Percentiles rank a stretch among this genome's conserved stretches.
These are phyloP conservation scores for Ophiostoma sp. DNA, from an alignment of 2,329 filamentous ascomycete species.

Conservation along the genomic window DNA sequence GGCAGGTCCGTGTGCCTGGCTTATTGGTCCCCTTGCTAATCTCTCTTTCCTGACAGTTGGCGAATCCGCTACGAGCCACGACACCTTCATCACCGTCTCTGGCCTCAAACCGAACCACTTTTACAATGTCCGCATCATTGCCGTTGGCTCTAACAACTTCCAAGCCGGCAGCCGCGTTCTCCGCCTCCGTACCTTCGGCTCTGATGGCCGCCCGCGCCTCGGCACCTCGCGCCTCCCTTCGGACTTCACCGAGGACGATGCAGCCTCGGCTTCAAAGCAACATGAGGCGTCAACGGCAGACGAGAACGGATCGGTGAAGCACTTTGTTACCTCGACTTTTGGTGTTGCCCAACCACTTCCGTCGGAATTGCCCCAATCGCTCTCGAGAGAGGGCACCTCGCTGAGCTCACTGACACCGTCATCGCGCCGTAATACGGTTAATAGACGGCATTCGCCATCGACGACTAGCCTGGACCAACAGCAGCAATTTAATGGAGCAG, in stretches of 20 bases:
- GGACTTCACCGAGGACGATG: slow-evolving; percentile 56
- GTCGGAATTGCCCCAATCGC: slow-evolving; percentile 42
- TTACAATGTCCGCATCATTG: slow-evolving; percentile 91
- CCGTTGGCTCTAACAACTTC: slow-evolving; percentile 88
- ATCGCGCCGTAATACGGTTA: slow-evolving; percentile 66
- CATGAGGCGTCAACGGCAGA: slow-evolving; percentile 49
- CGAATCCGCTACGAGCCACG: slow-evolving; percentile 72
- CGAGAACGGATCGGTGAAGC: slow-evolving; percentile 44
- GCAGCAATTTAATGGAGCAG: slow-evolving; percentile 27
- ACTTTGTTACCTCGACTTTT: slow-evolving; percentile 28
- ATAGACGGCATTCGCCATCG: slow-evolving; percentile 73
- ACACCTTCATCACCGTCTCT: slow-evolving; percentile 88
- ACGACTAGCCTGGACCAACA: slow-evolving; percentile 57
- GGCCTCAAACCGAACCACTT: slow-evolving; percentile 83
- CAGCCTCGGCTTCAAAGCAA: slow-evolving; percentile 41
- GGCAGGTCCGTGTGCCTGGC: background rate
- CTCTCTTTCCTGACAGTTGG: slow-evolving; percentile 59
- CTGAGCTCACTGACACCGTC: slow-evolving; percentile 28
- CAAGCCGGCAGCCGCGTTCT: slow-evolving; percentile 85
- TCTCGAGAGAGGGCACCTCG: slow-evolving; percentile 64
- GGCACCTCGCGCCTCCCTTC: slow-evolving; percentile 58
- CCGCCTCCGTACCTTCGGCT: slow-evolving; percentile 73
- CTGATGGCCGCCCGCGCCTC: slow-evolving; percentile 62
- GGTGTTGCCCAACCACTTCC: slow-evolving; percentile 24
- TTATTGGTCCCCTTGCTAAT: background rate